Evolutionary conservation across 345 rosid genomes (phyloP).

Genomic region (Iberis pinnata): DNA sequence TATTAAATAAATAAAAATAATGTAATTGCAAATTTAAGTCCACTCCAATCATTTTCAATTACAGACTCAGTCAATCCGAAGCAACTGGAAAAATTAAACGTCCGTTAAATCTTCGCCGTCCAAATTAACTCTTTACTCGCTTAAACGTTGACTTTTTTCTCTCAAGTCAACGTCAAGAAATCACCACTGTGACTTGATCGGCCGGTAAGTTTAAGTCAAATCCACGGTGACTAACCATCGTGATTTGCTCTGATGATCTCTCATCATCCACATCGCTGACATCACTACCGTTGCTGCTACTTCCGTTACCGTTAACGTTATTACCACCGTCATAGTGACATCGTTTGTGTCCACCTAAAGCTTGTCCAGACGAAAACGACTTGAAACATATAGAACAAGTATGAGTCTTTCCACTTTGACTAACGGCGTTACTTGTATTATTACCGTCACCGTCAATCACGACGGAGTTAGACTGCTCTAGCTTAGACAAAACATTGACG

Average conservation of each 20-base stretch:
- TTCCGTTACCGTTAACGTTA: conserved; percentile 22
- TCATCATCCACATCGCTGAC: conserved; percentile 22
- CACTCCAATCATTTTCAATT: conserved; percentile 34
- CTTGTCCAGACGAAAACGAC: conserved; percentile 68
- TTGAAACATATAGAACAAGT: conserved; percentile 62
- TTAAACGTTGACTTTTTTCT: conserved; percentile 23
- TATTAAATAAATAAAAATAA: background rate
- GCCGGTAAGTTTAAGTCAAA: conserved; percentile 71
- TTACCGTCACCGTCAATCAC: conserved; percentile 19
- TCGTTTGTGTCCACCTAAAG: conserved; percentile 72
- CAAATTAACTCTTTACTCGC: conserved; percentile 11
- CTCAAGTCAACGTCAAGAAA: conserved; percentile 21
- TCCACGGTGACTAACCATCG: conserved; percentile 33
- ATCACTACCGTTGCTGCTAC: conserved; percentile 25
- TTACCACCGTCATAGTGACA: conserved; percentile 59
- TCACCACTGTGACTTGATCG: conserved; percentile 26
- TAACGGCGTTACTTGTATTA: too few species aligned
- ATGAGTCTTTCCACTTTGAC: conserved; percentile 38
- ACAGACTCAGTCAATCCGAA: conserved; percentile 28
- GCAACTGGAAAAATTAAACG: conserved; percentile 21
- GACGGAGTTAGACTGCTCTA: conserved; percentile 24
- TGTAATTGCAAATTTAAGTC: conserved; percentile 22
- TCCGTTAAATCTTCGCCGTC: conserved; percentile 25
- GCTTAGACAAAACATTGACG: conserved; percentile 17
- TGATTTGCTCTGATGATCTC: conserved; percentile 24